Evolutionary conservation across 2,329 filamentous ascomycete genomes (phyloP), one percentile per base, ranked within the genome.

Genomic region (Penicillium sclerotigenum): DNA sequence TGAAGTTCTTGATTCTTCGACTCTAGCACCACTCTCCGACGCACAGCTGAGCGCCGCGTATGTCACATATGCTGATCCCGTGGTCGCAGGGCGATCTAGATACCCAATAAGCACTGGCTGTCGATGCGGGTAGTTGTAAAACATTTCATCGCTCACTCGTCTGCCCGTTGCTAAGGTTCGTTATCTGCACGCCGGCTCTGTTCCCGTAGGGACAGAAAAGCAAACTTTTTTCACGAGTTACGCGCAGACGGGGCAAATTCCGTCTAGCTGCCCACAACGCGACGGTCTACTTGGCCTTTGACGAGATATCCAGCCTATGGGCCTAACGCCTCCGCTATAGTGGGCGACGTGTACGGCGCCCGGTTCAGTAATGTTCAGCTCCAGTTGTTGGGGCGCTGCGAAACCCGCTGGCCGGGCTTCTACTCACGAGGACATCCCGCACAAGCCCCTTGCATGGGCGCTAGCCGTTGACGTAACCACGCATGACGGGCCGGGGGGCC

Each of bases 271-370:
- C 80, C n/a, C n/a, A n/a, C n/a, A n/a, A n/a, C n/a, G n/a, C n/a
- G n/a, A n/a, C n/a, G n/a, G n/a, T n/a, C n/a, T n/a, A n/a, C n/a
- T n/a, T n/a, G n/a, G n/a, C n/a, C 13, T 67, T 75, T 26, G 81
- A 84, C 58, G 77, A 83, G 61, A 73, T 84, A 80, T 83, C 2
- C 66, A 82, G 66, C 82, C 80, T 1, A 77, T 81, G 81, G 79
- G 4, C 69, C 68, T 0, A 62, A 65, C 3, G 81, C 81, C 0
- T 83, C 81, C 0, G 80, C 76, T 0, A 77, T 69, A 52, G 68
- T n/a, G 5, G 9, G 28, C 1, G 76, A 81, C 49, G 68, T 63
- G 0, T 73, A 74, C 5, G 66, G 65, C 5, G 76, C 81, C 4
- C 81, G 78, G 2, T 79, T 80, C 33, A 75, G 77, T 0, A 83